Percentiles rank a stretch among this genome's conserved stretches.
These are phyloP conservation scores for Rhodotorula paludigena DNA, from an alignment of 768 basidiomycete species.

Conservation along the genomic window DNA sequence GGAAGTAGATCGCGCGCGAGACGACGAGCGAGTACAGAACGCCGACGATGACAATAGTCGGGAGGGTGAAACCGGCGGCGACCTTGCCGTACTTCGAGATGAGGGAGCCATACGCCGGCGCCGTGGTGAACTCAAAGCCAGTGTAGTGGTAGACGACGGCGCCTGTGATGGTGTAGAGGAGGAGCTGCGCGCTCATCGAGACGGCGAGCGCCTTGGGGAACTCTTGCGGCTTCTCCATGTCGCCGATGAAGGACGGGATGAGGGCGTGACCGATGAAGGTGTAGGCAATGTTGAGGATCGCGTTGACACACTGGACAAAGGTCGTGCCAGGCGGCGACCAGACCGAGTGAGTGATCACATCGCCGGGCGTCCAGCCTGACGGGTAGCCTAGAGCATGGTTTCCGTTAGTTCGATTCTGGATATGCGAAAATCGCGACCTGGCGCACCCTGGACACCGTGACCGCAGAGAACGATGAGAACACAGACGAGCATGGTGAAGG, in stretches of 20 bases:
- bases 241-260: slow-evolving; percentile 40
- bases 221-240: slow-evolving; percentile 41
- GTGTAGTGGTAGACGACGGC: slow-evolving; percentile 37
- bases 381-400: slow-evolving; percentile 47
- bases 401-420: background rate
- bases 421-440: background rate
- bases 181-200: slow-evolving; percentile 37
- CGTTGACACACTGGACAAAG: slow-evolving; percentile 41
- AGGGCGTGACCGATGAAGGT: slow-evolving; percentile 33
- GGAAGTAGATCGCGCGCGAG: slow-evolving; percentile 42
- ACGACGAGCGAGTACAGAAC: slow-evolving; percentile 41
- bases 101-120: slow-evolving; percentile 35
- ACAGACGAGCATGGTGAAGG: slow-evolving; percentile 51
- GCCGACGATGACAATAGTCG: slow-evolving; percentile 37
- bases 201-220: slow-evolving; percentile 43
- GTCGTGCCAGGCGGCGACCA: slow-evolving; percentile 43
- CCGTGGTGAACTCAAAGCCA: slow-evolving; percentile 29
- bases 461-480: slow-evolving; percentile 52
- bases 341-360: slow-evolving; percentile 21
- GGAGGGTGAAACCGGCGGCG: slow-evolving; percentile 40
- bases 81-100: slow-evolving; percentile 22
- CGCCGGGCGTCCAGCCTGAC: slow-evolving; percentile 45
- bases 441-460: slow-evolving; percentile 15
- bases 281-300: slow-evolving; percentile 36
- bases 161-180: slow-evolving; percentile 41